Evolutionary conservation across 1,139 yeast genomes (phyloP).

Genomic region (Suhomyces anneliseae): DNA sequence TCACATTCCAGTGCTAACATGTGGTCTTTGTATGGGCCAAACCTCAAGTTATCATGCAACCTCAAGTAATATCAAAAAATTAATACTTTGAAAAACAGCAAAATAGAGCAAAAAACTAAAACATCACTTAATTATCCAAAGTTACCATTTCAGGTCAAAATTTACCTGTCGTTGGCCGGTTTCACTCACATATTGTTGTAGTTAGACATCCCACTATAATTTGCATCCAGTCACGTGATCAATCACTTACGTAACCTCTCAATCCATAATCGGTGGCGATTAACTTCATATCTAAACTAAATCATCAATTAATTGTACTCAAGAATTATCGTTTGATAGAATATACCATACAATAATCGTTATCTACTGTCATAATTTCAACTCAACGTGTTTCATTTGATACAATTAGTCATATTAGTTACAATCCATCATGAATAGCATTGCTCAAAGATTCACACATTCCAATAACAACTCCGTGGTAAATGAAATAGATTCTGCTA

Average conservation of each 20-base stretch:
- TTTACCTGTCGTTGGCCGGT: no score
- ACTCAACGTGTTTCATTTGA: background rate
- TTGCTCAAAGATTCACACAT: conserved; percentile 41
- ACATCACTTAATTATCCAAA: no score
- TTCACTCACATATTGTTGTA: no score
- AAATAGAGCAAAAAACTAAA: no score
- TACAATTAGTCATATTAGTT: background rate
- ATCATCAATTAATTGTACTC: background rate
- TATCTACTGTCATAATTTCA: background rate
- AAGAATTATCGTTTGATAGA: background rate
- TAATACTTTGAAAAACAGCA: no score
- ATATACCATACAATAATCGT: background rate
- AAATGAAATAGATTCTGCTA: conserved; percentile 32
- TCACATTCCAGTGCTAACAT: no score
- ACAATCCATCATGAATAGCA: conserved; percentile 37
- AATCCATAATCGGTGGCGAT: conserved; percentile 8
- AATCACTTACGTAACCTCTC: background rate
- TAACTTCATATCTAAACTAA: background rate
- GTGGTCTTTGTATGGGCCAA: no score
- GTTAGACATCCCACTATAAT: background rate
- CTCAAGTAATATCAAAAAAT: no score
- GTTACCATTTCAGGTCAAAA: no score
- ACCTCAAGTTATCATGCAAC: no score
- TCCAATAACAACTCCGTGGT: conserved; percentile 29
- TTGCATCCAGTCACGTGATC: conserved; percentile 1